These are phyloP conservation scores for Zygotorulaspora chibaensis DNA, from an alignment of 805 yeast genomes.

Conservation along the genomic window DNA sequence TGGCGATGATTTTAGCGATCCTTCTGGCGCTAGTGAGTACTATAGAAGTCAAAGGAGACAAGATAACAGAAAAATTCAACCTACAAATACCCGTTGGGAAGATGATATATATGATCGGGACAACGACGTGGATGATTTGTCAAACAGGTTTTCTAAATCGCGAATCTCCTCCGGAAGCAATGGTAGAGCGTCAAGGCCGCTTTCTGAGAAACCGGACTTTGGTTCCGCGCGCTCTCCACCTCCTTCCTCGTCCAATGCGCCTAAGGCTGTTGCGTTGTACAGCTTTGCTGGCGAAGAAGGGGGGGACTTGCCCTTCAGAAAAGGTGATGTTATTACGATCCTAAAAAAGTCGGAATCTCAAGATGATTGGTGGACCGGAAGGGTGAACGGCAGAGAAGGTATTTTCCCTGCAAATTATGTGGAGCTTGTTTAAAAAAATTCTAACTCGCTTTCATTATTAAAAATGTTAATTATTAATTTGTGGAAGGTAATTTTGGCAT, in stretches of 20 bases:
- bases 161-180: constrained; percentile 37
- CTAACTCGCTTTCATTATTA: not conserved
- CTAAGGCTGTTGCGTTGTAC: constrained; percentile 86
- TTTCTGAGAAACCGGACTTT: constrained; percentile 41
- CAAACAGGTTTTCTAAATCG: constrained; percentile 37
- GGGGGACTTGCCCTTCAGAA: constrained; percentile 90
- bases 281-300: constrained; percentile 86
- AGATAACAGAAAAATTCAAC: constrained; percentile 10
- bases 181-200: constrained; percentile 39
- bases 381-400: constrained; percentile 76
- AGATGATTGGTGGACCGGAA: constrained; percentile 99
- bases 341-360: constrained; percentile 79
- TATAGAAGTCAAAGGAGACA: constrained; percentile 31
- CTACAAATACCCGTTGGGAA: constrained; percentile 62
- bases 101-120: constrained; percentile 72
- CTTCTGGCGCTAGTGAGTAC: constrained; percentile 42
- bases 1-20: constrained; percentile 30
- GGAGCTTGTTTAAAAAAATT: constrained; percentile 46
- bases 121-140: constrained; percentile 37
- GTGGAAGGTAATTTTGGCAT: not conserved
- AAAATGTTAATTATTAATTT: not conserved
- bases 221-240: constrained; percentile 22
- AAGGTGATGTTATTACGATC: constrained; percentile 90
- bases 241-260: constrained; percentile 37
- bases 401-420: constrained; percentile 98